Base-by-base conservation (phyloP, 2,329 filamentous ascomycete genomes). In the Fusarium equiseti region DNA sequence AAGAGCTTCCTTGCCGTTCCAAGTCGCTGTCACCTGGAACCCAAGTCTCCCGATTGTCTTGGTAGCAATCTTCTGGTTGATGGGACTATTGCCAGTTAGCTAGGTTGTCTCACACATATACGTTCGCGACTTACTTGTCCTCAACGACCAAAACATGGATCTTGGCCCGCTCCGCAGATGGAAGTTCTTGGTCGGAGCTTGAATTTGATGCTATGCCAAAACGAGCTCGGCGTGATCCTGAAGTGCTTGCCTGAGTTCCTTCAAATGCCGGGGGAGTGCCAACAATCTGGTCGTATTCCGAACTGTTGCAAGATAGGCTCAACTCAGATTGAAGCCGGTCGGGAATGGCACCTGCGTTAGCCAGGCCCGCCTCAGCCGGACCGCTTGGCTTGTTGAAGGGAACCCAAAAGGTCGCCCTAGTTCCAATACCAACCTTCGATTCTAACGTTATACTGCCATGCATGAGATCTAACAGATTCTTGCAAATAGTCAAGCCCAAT, bases 401-500 rank as follows among this genome's bases (percentile, higher is more conserved):
- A 49, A 95, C 91, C 85, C 87, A 91, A 77, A 95, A 94, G 0
- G 87, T 90, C 5, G 90, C 91, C n/a, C 85, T 91, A 1, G 92
- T 95, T 6, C 92, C 92, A 12, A 83, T 82, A 4, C 90, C 91
- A 2, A 91, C 78, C 3, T 84, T 87, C 0, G 92, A 94, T 54
- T 92, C 86, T 1, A 95, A 82, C 1, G 84, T 85, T 67, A 96
- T 95, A n/a, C 86, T 81, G 9, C 93, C 93, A 63, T 88, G 88
- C 93, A 96, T 95, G 27, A 95, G 80, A 63, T 94, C 91, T 5
- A 95, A 85, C 8, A 94, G 83, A 67, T 94, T 94, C 79, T 95
- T 95, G 81, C 89, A 92, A 71, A 95, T 95, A 3, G 92, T 93
- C 66, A 95, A 80, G 0, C 93, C 93, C 1, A 95, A 81, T 2